Conservation (phyloP, 129 eudicot genomes). For the Heracleum sosnowskyi region DNA sequence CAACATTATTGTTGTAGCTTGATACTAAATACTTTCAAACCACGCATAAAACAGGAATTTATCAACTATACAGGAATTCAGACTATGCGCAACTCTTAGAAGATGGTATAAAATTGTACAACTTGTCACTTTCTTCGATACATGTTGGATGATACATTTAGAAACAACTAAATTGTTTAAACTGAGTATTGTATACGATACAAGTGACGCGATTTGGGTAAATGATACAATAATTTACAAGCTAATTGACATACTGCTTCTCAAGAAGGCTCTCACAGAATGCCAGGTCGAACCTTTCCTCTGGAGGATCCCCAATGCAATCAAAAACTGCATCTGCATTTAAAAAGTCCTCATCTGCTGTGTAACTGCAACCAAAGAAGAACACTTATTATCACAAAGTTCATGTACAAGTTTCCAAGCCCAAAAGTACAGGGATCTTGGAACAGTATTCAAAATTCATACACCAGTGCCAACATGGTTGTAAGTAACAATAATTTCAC, state of each 20-base stretch:
- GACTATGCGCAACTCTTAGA: neutral
- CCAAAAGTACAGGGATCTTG: neutral
- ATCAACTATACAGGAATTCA: neutral
- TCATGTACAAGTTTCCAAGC: neutral
- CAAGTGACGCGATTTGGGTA: neutral
- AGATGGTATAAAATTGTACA: neutral
- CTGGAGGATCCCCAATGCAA: slow-evolving; percentile 97
- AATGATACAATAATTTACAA: neutral
- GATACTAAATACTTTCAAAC: neutral
- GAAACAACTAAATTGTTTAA: neutral
- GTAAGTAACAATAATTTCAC: neutral
- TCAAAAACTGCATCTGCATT: slow-evolving; percentile 99
- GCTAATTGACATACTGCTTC: slow-evolving; percentile 50
- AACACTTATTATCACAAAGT: neutral
- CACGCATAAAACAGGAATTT: neutral
- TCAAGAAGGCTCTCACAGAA: slow-evolving; percentile 79
- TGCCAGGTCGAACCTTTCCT: slow-evolving; percentile 80
- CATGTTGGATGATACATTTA: neutral
- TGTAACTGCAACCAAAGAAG: slow-evolving; percentile 48
- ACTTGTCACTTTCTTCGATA: neutral
- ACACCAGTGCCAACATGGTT: neutral
- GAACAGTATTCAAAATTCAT: neutral
- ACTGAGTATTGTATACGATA: neutral
- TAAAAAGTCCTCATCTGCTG: slow-evolving; percentile 81
- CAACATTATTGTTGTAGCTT: neutral